Evolutionary conservation across 805 yeast genomes (phyloP), one percentile per base, ranked within the genome.

Genomic region (Hanseniaspora meyeri): DNA sequence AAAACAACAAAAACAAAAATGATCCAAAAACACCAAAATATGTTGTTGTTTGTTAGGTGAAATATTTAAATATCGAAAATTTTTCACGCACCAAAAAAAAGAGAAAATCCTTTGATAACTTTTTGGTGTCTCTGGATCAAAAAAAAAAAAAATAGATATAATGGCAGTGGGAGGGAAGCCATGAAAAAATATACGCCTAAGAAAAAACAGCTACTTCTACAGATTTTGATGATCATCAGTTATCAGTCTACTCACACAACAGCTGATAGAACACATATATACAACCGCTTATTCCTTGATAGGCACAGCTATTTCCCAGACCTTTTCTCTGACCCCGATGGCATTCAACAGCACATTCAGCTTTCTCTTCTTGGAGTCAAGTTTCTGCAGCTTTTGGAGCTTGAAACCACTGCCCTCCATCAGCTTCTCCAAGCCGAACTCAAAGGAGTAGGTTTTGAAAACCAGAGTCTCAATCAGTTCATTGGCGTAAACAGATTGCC

Each of bases 391-490:
- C 34, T 46, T 53, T 16, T 38, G 45, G 11, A 53, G 39, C 10
- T 38, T 53, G 27, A 53, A 53, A 10, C 57, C 57, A 32, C 49
- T 53, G 7, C 24, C n/a, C 11, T 38, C 9, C 57, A 53, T 53
- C 10, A 53, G 17, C 37, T 53, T 53, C 31, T 53, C 57, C 4
- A 43, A 39, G 14, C 42, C 46, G n/a, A 46, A 53, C 34, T 53
- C 57, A 46, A 24, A 53, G 36, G 57, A 53, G 36, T 53, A 53
- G 4, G 57, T 53, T 14, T 53, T 46, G 34, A 53, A 53, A 3
- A 27, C 46, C 19, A 53, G 19, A 4, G 20, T 37, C 10, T 53
- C 49, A 12, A 53, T 53, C 10, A 53, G 20, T 8, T 46, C 40
- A 24, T 53, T 46, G 24, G 49, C 57, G 29, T 53, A 46, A 0